Percentiles rank a stretch among this genome's conserved stretches.
These are phyloP conservation scores for Pyrenophora tritici-repentis DNA, from an alignment of 2,329 filamentous ascomycete genomes.

Conservation along the genomic window DNA sequence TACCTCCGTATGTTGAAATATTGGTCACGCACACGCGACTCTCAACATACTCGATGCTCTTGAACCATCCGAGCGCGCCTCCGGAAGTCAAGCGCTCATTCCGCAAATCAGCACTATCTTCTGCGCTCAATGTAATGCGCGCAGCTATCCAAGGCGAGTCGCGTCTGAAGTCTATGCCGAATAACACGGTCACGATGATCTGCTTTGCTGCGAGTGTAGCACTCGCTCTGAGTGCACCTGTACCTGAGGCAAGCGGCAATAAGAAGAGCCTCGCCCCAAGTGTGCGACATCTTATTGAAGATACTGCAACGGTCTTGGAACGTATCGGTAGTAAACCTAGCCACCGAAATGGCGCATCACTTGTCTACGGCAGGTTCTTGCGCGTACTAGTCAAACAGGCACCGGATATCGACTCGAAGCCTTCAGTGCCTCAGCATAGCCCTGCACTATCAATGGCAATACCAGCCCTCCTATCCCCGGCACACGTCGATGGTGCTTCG, in stretches of 20 bases:
- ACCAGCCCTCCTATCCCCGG: constrained; percentile 13
- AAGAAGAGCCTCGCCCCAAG: constrained; percentile 41
- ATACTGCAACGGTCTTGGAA: constrained; percentile 70
- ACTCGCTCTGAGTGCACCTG: constrained; percentile 54
- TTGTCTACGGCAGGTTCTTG: constrained; percentile 62
- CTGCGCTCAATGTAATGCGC: constrained; percentile 74
- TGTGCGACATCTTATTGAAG: constrained; percentile 57
- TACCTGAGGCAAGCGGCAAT: constrained; percentile 25
- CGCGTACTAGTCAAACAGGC: constrained; percentile 49
- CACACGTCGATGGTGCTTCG: constrained; percentile 6
- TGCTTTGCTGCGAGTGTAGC: constrained; percentile 64
- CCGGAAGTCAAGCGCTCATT: constrained; percentile 74
- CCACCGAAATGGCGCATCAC: constrained; percentile 70
- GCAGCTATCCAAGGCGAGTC: constrained; percentile 73
- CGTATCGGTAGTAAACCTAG: constrained; percentile 68
- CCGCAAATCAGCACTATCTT: constrained; percentile 71
- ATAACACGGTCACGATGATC: constrained; percentile 80
- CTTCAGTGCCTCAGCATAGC: constrained; percentile 2
- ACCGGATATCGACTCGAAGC: constrained; percentile 20
- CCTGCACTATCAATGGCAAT: constrained; percentile 16
- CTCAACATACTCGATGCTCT: constrained; percentile 75
- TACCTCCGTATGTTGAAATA: constrained; percentile 77
- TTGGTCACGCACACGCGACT: constrained; percentile 72
- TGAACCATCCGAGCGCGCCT: constrained; percentile 74
- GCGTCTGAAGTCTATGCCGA: constrained; percentile 74